Percentiles rank a stretch among this genome's conserved stretches.
phyloP scores from a whole-genome alignment of 805 yeast species.

The Scheffersomyces amazonensis region DNA sequence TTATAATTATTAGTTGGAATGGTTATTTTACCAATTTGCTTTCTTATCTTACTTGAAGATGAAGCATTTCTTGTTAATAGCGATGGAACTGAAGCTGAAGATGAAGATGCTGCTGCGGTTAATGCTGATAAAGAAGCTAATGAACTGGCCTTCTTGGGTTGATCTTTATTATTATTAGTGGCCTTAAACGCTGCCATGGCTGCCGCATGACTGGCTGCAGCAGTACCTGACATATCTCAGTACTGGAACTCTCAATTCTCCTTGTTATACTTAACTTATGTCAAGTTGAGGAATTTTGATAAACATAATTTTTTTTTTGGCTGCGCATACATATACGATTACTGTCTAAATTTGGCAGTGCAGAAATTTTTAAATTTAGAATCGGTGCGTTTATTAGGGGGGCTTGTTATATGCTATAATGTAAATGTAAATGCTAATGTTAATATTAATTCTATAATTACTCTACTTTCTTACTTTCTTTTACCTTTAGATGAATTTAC shows the following conservation, averaged over 20 bases:
- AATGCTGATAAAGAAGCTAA: background rate
- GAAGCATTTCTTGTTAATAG: conserved; percentile 2
- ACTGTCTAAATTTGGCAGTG: no score
- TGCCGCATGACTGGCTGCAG: conserved; percentile 38
- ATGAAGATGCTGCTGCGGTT: background rate
- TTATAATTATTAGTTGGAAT: background rate
- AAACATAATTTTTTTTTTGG: no score
- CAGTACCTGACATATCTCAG: background rate
- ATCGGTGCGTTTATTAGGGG: no score
- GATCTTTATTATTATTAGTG: conserved; percentile 5
- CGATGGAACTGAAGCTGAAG: conserved; percentile 4
- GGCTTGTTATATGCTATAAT: no score
- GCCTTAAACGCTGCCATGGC: conserved; percentile 43
- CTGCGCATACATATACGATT: no score
- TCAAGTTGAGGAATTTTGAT: no score
- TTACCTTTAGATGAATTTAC: conserved; percentile 61
- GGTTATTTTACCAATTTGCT: background rate
- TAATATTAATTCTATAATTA: no score
- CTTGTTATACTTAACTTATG: no score
- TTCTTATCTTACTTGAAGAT: background rate
- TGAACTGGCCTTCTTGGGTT: conserved; percentile 2
- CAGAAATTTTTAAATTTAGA: no score
- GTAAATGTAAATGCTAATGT: no score
- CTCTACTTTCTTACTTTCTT: conserved; percentile 12
- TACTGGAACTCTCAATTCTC: background rate